Percentiles rank a stretch among this genome's conserved stretches.
phyloP scores from a whole-genome alignment of 805 yeast species.

The Clavispora phyllophila region DNA sequence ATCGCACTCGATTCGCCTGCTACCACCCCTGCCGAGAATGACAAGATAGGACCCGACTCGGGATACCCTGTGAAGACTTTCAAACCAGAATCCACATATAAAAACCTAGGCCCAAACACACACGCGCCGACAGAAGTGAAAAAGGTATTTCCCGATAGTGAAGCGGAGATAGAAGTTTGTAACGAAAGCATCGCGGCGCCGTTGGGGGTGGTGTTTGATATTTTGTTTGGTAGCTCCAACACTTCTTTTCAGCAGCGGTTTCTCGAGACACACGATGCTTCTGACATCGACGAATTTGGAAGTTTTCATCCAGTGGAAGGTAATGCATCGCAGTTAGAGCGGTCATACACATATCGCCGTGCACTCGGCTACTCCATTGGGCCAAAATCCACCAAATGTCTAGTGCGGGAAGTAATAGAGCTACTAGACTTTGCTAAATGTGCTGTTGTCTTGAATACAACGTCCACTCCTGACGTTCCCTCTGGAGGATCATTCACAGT shows the following conservation, averaged over 20 bases:
- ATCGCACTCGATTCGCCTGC: not conserved
- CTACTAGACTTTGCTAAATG: slow-evolving; percentile 44
- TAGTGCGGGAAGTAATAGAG: slow-evolving; percentile 55
- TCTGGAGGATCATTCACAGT: slow-evolving; percentile 80
- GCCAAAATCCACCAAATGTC: slow-evolving; percentile 69
- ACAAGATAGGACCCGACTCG: not conserved
- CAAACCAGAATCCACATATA: slow-evolving; percentile 29
- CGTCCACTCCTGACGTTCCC: slow-evolving; percentile 78
- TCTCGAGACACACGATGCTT: slow-evolving; percentile 58
- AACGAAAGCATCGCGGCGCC: slow-evolving; percentile 59
- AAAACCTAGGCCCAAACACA: slow-evolving; percentile 34
- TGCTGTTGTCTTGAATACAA: slow-evolving; percentile 49
- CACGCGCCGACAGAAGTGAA: slow-evolving; percentile 42
- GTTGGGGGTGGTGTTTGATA: slow-evolving; percentile 51
- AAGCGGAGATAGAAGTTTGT: slow-evolving; percentile 50
- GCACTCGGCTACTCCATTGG: slow-evolving; percentile 69
- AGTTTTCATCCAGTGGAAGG: slow-evolving; percentile 17
- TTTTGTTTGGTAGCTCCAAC: slow-evolving; percentile 59
- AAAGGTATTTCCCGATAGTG: slow-evolving; percentile 8
- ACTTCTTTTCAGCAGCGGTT: slow-evolving; percentile 39
- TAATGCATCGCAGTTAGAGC: slow-evolving; percentile 28
- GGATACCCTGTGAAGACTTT: not conserved
- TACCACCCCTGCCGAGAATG: not conserved
- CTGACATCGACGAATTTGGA: slow-evolving; percentile 43
- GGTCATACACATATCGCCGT: slow-evolving; percentile 55